Evolutionary conservation across 805 yeast species (phyloP), one percentile per base, ranked within the genome.

Genomic region (Yueomyces sinensis): DNA sequence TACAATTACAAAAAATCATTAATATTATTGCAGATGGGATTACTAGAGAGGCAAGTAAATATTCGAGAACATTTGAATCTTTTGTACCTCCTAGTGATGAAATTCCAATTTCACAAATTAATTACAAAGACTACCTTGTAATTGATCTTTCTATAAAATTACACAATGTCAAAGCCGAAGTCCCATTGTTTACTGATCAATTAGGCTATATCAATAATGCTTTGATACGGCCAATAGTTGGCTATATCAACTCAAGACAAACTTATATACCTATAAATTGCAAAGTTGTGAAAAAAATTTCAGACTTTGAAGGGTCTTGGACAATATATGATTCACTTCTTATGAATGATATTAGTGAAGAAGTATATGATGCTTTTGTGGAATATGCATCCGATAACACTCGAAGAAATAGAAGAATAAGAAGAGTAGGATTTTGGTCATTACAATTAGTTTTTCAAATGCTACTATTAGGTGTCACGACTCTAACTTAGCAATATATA

Each of bases 241-340:
- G 87, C 1, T 91, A 89, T 56, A 89, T 91, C 52, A 91, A 91
- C 53, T 80, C 91, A 27, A 70, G 82, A 39, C 82, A 82, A 49
- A 84, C 97, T 0, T 82, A 78, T 49, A 87, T 91, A 39, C 95
- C 94, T 30, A 76, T 89, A 38, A 68, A 75, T 40, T 83, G 94
- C 50, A 72, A 84, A 4, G 75, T 91, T 7, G 78, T 79, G 24
- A 91, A 91, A 52, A 70, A 73, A 31, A 58, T 86, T 17, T 62
- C 66, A 19, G 98, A 91, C 50, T 91, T 91, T 54, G 86, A 82
- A 47, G 98, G 98, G 0, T 74, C 94, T 6, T 91, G 98, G 98
- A 89, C 98, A 1, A 66, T 84, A 3, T 91, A 86, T 56, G 98
- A 91, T 53, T 79, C 91, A 19, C 64, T 79, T 34, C 63, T 91